Base-by-base conservation (phyloP, 139 green algal genomes). In the Closterium sp. region DNA sequence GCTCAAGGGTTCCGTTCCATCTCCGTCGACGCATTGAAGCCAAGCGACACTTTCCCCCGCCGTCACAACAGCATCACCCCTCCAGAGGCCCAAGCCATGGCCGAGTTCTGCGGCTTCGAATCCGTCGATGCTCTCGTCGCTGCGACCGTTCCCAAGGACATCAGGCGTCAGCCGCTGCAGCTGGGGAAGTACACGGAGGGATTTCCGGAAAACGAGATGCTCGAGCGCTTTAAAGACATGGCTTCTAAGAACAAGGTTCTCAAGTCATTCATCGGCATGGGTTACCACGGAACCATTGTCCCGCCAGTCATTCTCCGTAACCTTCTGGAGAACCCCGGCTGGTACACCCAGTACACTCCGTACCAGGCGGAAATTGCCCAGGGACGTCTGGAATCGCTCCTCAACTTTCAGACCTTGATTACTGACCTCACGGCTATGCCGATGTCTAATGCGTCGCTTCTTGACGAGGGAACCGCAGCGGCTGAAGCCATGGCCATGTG, bases 271-370 rank as follows among this genome's bases (percentile, higher is more conserved):
- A 96, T 99, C 21, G 98, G 98, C 92, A 99, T 99, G 97, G 98
- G 98, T 70, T 99, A 99, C 96, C 98, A 99, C 95, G 96, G 95
- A 94, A 99, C 97, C 1, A 95, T 98, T 94, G 87, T 98, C 31
- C 98, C 98, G 7, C 93, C 97, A 10, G 98, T 99, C 84, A 99
- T 99, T 94, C 96, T 98, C 93, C 96, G 98, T 89, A 99, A 99
- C 95, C 94, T 99, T 89, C 97, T 99, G 94, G 98, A 99, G 96
- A 99, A 99, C 96, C 98, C 98, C 10, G 98, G 98, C 21, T 99
- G 98, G 98, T 99, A 99, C 97, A 99, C 98, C 1, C 98, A 99
- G 96, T 99, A 99, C 97, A 99, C 98, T 19, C 98, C 98, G 42
- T 99, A 99, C 97, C 98, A 95, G 89, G 95, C 95, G n/a, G 95